phyloP scores from a whole-genome alignment of 139 green algal species.

The Parachlorella kessleri region DNA sequence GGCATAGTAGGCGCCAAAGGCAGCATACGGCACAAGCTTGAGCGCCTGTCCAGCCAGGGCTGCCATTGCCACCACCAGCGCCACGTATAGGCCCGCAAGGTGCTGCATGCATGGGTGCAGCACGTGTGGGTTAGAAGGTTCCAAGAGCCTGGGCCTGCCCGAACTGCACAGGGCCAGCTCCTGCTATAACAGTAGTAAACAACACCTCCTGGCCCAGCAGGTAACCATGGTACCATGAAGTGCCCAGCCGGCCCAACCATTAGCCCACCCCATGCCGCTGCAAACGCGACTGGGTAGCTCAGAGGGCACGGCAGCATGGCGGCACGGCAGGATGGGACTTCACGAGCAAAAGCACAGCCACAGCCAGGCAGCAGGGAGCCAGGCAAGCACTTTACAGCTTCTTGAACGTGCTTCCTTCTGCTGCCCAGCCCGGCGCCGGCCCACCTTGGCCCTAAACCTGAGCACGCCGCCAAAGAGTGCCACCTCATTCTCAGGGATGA shows the following conservation, averaged over 20 bases:
- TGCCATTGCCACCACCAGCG: conserved; percentile 14
- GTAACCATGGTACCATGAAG: too few species aligned
- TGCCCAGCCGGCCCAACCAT: too few species aligned
- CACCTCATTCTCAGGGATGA: conserved; percentile 89
- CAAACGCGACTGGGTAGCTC: too few species aligned
- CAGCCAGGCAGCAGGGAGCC: neutral
- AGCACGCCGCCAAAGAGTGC: conserved; percentile 65
- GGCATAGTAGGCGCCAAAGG: conserved; percentile 72
- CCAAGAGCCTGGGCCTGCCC: too few species aligned
- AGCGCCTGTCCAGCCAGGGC: conserved; percentile 26
- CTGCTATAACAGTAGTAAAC: too few species aligned
- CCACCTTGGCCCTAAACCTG: conserved; percentile 75
- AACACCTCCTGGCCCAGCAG: too few species aligned
- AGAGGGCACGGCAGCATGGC: neutral
- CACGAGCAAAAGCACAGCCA: neutral
- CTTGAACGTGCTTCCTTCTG: neutral
- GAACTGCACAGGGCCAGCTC: too few species aligned
- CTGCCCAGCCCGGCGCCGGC: neutral
- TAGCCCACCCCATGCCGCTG: too few species aligned
- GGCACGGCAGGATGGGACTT: neutral
- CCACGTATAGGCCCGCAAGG: conserved; percentile 66
- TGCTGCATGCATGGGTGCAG: conserved; percentile 68
- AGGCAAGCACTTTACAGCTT: neutral
- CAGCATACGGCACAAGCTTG: conserved; percentile 69
- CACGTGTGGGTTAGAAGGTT: too few species aligned